Conservation (phyloP, 148 eudicot species). For the Cornus kousa region DNA sequence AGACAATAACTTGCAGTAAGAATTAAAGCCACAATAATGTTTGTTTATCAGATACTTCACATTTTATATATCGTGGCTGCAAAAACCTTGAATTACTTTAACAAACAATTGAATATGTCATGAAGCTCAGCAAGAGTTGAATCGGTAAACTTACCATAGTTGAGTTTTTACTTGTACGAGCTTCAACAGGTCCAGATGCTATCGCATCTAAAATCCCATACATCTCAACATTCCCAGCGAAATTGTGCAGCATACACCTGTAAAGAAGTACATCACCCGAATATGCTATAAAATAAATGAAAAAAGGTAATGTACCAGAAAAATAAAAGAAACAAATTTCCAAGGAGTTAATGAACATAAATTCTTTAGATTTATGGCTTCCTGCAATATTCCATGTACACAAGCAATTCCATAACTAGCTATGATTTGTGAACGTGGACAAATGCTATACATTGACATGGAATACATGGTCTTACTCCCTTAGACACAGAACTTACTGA, state of each 20-base stretch:
- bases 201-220: constrained; percentile 49
- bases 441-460: background rate
- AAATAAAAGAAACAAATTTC: background rate
- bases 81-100: background rate
- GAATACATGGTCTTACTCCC: too few relatives aligned
- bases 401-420: background rate
- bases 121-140: background rate
- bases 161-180: constrained; percentile 47
- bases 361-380: background rate
- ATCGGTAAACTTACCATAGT: constrained; percentile 42
- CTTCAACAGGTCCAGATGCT: constrained; percentile 56
- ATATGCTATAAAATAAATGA: background rate
- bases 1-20: background rate
- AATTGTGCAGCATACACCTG: constrained; percentile 65
- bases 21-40: background rate
- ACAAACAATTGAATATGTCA: background rate
- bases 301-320: background rate
- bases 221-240: constrained; percentile 58
- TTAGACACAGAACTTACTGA: too few relatives aligned
- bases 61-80: background rate
- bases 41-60: background rate
- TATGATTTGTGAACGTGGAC: background rate
- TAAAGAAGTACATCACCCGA: background rate
- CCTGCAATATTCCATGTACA: too few relatives aligned
- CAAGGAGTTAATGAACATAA: background rate